Conservation (phyloP, 2,329 filamentous ascomycete species). For the Penicillium sp. region DNA sequence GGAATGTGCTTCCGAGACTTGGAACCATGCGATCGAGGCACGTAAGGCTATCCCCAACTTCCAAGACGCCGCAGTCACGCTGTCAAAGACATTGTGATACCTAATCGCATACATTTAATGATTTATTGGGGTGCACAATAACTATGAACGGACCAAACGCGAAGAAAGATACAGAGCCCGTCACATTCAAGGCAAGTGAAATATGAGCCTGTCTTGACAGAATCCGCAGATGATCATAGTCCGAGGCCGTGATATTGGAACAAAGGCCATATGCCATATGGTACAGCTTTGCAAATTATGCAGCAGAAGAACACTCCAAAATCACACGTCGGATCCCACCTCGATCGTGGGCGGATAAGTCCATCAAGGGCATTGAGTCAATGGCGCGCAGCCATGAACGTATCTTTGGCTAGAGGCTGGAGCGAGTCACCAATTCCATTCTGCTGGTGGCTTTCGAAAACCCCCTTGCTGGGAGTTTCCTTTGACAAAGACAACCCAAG, state of each 20-base stretch:
- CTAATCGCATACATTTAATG: no score
- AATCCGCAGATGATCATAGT: background rate
- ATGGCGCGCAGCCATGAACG: constrained; percentile 50
- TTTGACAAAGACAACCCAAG: constrained; percentile 19
- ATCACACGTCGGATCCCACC: constrained; percentile 26
- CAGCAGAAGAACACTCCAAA: constrained; percentile 30
- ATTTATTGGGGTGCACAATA: no score
- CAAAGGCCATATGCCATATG: no score
- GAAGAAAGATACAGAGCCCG: no score
- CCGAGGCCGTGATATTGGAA: constrained; percentile 25
- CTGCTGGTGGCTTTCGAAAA: no score
- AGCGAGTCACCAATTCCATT: constrained; percentile 54
- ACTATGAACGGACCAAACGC: no score
- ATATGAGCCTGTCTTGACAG: background rate
- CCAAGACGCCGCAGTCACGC: no score
- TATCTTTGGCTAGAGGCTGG: constrained; percentile 51
- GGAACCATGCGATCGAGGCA: no score
- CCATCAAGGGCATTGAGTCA: no score
- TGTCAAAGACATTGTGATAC: no score
- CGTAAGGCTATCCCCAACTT: no score
- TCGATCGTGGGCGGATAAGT: constrained; percentile 18
- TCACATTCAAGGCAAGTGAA: rapidly evolving
- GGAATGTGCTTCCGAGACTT: constrained; percentile 5
- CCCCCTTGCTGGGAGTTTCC: constrained; percentile 25
- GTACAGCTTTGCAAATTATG: constrained; percentile 33